Evolutionary conservation across 2,329 filamentous ascomycete genomes (phyloP), one percentile per base, ranked within the genome.

Genomic region (Cladorrhinum sp.): DNA sequence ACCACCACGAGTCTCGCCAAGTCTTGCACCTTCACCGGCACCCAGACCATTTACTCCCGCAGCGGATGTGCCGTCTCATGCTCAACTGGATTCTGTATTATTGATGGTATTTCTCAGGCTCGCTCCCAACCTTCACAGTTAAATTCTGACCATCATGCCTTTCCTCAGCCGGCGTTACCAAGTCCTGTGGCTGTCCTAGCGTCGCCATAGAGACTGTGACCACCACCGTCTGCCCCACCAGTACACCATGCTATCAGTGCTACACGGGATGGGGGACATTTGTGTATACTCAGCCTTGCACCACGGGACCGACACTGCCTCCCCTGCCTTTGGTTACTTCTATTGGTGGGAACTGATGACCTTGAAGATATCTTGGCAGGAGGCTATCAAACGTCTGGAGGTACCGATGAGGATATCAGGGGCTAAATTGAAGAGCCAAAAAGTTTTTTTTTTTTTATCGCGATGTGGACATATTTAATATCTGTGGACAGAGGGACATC

Each of bases 181-280:
- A 62, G 29, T 57, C 67, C 1, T 68, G 67, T 24, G 65, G 65
- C 18, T 68, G 67, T 49, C 56, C 63, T 0, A 61, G 23, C 0
- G 54, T 67, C 0, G 51, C 36, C 2, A 61, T 68, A 27, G 29
- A 55, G 41, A 59, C 63, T 2, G 58, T 62, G 25, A 67, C 66
- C 2, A 61, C 61, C 6, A 67, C 67, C 2, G 22, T 67, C n/a
- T 68, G 67, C 51, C 58, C 67, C 20, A 68, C 63, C 10, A 50
- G 29, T 3, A 64, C 66, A 18, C 64, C 64, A 1, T 68, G 67
- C 55, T 62, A 57, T 16, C 63, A 67, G 58, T 67, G 65, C 52
- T 55, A 51, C 2, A 66, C 64, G 2, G 67, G 60, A 2, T 68
- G 66, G 66, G 67, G 67, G 0, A 64, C 55, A 2, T 63, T 64